A percentile compares a stretch with the other conserved stretches of the same genome.
Evolutionary conservation across 306 rosid species (phyloP).

Genomic region (Pueraria montana): DNA sequence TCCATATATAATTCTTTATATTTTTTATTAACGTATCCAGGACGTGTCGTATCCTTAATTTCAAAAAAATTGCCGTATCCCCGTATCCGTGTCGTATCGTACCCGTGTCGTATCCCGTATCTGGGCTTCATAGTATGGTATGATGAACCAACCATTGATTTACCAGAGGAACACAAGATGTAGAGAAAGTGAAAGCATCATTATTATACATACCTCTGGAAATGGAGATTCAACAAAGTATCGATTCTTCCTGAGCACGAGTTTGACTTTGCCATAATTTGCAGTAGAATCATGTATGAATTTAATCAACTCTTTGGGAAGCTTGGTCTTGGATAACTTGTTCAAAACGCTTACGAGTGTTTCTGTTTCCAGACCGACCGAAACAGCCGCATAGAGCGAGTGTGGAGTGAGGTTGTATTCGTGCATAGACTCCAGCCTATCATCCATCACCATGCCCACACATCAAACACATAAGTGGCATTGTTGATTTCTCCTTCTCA

Average conservation of each 20-base stretch:
- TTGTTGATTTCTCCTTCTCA: background rate
- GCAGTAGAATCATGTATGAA: slow-evolving; percentile 89
- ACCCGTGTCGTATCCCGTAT: no score
- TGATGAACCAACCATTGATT: slow-evolving; percentile 1
- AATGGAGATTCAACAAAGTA: slow-evolving; percentile 93
- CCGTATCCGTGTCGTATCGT: no score
- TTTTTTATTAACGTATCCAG: no score
- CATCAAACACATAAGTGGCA: slow-evolving; percentile 12
- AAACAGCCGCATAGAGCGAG: slow-evolving; percentile 93
- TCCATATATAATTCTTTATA: no score
- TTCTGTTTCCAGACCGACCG: slow-evolving; percentile 93
- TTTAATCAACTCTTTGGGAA: slow-evolving; percentile 93
- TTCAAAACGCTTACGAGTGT: slow-evolving; percentile 79
- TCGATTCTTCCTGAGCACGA: slow-evolving; percentile 91
- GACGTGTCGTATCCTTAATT: no score
- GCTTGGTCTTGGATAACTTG: slow-evolving; percentile 93
- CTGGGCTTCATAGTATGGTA: no score
- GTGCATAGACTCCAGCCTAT: slow-evolving; percentile 98
- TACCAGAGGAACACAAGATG: slow-evolving; percentile 5
- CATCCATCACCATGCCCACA: slow-evolving; percentile 45
- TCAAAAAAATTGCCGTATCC: no score
- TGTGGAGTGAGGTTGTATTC: slow-evolving; percentile 97
- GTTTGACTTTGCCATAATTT: slow-evolving; percentile 97
- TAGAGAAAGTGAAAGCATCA: background rate
- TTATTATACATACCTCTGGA: slow-evolving; percentile 77